Evolutionary conservation across 805 yeast genomes (phyloP), one percentile per base, ranked within the genome.

Genomic region (Candida nonsorbophila): DNA sequence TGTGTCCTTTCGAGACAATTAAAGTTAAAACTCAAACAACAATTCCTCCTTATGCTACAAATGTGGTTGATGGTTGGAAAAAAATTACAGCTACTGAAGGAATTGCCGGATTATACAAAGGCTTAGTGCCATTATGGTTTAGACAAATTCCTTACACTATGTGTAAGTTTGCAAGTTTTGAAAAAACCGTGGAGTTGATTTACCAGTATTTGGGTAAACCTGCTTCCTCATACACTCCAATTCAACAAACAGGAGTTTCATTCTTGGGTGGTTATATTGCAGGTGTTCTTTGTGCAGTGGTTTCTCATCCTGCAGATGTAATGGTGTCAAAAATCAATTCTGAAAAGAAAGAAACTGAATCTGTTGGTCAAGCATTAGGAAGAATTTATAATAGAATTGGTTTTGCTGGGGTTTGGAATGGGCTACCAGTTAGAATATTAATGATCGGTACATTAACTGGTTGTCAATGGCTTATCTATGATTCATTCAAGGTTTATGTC

Each of bases 401-500:
- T 2, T 90, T 90, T 53, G 61, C 50, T 12, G 98, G 97, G 11
- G 69, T 92, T 34, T 90, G 97, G 97, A 84, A 84, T 52, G 97
- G 98, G 24, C 74, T 90, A 37, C 83, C 87, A 11, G 92, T 87
- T 36, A 83, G 97, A 74, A 88, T 90, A 46, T 74, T 87, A 37
- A 90, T 92, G 98, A 77, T 92, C 56, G 97, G 97, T 68, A 90
- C 97, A 6, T 72, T 90, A 57, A 92, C 97, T 16, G 96, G 96
- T 39, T 75, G 83, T 72, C 98, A 90, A 68, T 90, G 97, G 97
- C 73, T 90, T 53, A 74, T 92, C 38, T 90, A 90, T 65, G 98
- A 92, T 59, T 83, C 95, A 6, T 90, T 90, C 72, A 90, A 90
- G 67, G 94, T 87, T n/a, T 75, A 76, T 45, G 77, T 86, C 35